Evolutionary conservation across 768 basidiomycete species (phyloP), one percentile per base, ranked within the genome.

Genomic region (Butyriboletus loyo): DNA sequence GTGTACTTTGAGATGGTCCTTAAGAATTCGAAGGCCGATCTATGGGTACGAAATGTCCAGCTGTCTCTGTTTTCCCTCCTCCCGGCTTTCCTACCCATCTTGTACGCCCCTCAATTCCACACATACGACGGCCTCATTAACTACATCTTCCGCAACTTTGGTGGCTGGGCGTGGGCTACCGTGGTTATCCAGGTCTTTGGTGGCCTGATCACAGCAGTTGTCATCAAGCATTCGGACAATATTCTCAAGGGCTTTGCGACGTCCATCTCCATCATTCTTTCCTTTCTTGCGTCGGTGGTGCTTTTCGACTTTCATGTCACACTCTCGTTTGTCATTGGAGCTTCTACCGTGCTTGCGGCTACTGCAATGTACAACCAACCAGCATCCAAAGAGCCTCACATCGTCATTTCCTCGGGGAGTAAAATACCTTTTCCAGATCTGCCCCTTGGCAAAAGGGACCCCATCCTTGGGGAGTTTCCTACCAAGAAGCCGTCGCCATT

Each of bases 231-330:
- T 66, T 89, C 90, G 50, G 92, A 94, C 71, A 98, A 97, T 67
- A 92, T 91, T 61, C 76, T 92, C 64, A 96, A 97, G 67, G 96
- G 96, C n/a, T 99, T 99, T 63, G 96, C 96, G 5, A 99, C 96
- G 2, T 88, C 85, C 56, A 79, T 98, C 38, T 89, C 89, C 56
- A 99, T 98, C 72, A 85, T 98, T 51, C 74, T 98, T 36, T 95
- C 93, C 46, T 99, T 96, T 83, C 81, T 96, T 53, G 92, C 94
- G 2, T 91, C 88, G 40, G 92, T 98, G 57, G 82, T 82, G 28
- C 80, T 98, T 40, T 99, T 99, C 75, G 81, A 91, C 65, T 97
- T 96, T 70, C 74, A 77, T 32, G 89, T 98, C 66, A 96, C 96
- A 3, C 78, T 83, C 11, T 82, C 86, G 2, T 98, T 99, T 72